Base-by-base conservation (phyloP, 148 eudicot species). In the Vaccinium myrtillus region DNA sequence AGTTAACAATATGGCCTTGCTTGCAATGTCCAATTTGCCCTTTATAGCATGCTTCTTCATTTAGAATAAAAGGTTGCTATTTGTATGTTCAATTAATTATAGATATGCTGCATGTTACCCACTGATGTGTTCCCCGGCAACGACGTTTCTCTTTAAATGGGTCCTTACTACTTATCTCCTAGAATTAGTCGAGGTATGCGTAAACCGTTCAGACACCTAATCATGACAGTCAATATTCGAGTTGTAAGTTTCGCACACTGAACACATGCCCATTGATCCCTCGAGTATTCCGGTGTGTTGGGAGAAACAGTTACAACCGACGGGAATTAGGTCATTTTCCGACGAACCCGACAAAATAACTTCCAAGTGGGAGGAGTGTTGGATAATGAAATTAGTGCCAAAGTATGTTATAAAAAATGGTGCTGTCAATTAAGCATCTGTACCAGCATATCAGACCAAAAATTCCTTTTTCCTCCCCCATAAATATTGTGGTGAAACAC, bases 401-500 rank as follows among this genome's bases (percentile, higher is more conserved):
- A 76, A 85, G 93, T 86, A 91, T 85, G 90, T 90, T 27, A 89
- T 93, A 83, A 86, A 49, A 86, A 95, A 91, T 91, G 93, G 93
- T 93, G 93, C 94, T 90, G 82, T 83, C 83, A 71, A 43, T 43
- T 43, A 43, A 85, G 93, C 82, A 91, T 92, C 90, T 65, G 82
- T 87, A 70, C 86, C 43, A 79, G 78, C 86, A 88, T 88, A 80
- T 84, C 73, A 80, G 79, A 43, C 56, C 8, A 1, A 23, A 46
- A 51, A n/a, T 85, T 32, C 73, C 83, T 77, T 85, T 86, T 78
- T 88, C 80, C 61, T 51, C 77, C 84, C 49, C 87, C 91, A 85
- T 93, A 96, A 80, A 93, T 91, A 91, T 78, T 46, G 81, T 63
- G 77, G 43, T 61, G 82, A 84, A 85, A 87, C 90, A 90, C 93